Evolutionary conservation across 805 yeast genomes (phyloP).

Genomic region (Ogataea nitratoaversa): DNA sequence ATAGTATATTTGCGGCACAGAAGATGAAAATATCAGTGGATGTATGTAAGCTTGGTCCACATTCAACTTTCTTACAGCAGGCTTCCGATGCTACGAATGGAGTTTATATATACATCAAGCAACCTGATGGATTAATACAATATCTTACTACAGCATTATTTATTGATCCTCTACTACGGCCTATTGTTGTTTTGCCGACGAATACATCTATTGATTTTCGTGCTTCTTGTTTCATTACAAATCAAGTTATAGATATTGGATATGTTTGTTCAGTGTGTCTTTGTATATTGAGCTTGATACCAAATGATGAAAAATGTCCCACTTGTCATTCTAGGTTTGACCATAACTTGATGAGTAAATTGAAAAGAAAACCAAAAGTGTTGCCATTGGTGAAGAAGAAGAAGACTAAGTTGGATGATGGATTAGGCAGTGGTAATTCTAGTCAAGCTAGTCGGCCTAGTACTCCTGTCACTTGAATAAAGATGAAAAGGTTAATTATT

Average conservation of each 20-base stretch:
- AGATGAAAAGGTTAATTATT: no score
- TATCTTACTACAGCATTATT: conserved; percentile 77
- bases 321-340: conserved; percentile 83
- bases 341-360: conserved; percentile 49
- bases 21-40: conserved; percentile 87
- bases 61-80: conserved; percentile 86
- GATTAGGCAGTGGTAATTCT: background rate
- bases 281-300: conserved; percentile 70
- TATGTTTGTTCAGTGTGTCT: conserved; percentile 93
- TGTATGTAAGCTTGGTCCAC: conserved; percentile 72
- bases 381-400: conserved; percentile 28
- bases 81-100: conserved; percentile 96
- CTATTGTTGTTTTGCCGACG: conserved; percentile 75
- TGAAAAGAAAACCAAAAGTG: conserved; percentile 53
- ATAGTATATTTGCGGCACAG: conserved; percentile 92
- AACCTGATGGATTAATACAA: conserved; percentile 77
- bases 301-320: conserved; percentile 69
- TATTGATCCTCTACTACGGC: conserved; percentile 78
- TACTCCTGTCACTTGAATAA: conserved; percentile 1
- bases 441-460: conserved; percentile 1
- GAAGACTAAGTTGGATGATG: conserved; percentile 15
- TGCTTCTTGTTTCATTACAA: conserved; percentile 90
- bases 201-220: conserved; percentile 85
- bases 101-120: conserved; percentile 64
- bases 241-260: conserved; percentile 88